phyloP scores from a whole-genome alignment of 2,329 filamentous ascomycete genomes.

The Acrocalymma vagum region DNA sequence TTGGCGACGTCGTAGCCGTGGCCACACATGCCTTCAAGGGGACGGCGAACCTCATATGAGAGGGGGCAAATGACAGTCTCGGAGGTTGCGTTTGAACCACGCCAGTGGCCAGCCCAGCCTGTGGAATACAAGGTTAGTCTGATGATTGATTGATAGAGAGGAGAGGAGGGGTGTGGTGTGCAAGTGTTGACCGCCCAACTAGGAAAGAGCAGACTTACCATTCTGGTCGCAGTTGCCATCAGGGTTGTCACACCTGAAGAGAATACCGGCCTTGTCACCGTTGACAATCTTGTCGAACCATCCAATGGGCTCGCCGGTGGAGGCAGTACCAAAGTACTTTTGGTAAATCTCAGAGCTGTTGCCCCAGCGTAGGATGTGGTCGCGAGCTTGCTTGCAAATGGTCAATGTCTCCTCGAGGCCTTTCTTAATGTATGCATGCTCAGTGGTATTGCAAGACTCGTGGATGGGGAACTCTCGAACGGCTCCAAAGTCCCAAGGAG shows the following conservation, averaged over 20 bases:
- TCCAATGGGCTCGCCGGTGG: conserved; percentile 67
- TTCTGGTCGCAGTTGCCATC: conserved; percentile 67
- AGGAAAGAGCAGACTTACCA: conserved; percentile 24
- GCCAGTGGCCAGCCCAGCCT: conserved; percentile 75
- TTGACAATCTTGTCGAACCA: conserved; percentile 69
- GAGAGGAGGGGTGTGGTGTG: no score
- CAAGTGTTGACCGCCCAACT: no score
- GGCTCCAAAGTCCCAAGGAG: conserved; percentile 48
- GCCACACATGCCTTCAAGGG: conserved; percentile 67
- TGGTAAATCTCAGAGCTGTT: conserved; percentile 66
- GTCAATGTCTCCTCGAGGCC: conserved; percentile 67
- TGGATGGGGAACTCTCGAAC: conserved; percentile 63
- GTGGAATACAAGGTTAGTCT: conserved; percentile 4
- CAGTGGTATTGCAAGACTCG: conserved; percentile 70
- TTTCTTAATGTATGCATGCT: conserved; percentile 62
- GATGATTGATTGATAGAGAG: not conserved
- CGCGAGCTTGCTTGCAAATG: conserved; percentile 68
- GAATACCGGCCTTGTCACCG: conserved; percentile 64
- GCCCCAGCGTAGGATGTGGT: conserved; percentile 68
- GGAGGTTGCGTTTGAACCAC: conserved; percentile 68
- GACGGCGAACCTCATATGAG: conserved; percentile 66
- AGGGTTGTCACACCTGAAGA: conserved; percentile 74
- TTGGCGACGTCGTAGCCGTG: conserved; percentile 69
- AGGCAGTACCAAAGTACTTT: conserved; percentile 72
- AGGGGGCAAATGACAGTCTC: conserved; percentile 76